These are phyloP conservation scores for Psophocarpus tetragonolobus DNA, from an alignment of 306 rosid species.

Conservation along the genomic window DNA sequence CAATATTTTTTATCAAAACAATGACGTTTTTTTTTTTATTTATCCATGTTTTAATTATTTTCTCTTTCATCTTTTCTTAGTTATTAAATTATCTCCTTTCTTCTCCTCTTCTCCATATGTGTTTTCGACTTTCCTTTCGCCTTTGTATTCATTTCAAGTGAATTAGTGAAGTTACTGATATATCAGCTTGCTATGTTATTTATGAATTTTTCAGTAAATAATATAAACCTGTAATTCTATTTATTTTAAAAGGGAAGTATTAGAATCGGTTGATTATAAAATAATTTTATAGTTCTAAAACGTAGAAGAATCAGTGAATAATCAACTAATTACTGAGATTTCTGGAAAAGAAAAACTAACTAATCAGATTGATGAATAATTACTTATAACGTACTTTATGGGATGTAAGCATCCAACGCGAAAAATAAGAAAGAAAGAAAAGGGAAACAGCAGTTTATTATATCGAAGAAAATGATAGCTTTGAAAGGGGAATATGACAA, in stretches of 20 bases:
- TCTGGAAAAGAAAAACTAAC: too few species aligned
- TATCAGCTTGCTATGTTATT: background rate
- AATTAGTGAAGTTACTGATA: background rate
- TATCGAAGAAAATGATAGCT: conserved; percentile 27
- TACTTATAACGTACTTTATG: background rate
- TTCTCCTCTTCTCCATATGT: background rate
- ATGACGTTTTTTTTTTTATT: background rate
- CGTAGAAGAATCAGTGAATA: background rate
- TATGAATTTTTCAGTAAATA: background rate
- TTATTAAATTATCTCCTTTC: background rate
- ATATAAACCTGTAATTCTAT: background rate
- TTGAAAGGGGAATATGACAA: conserved; percentile 45
- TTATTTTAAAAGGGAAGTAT: background rate
- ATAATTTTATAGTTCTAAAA: background rate
- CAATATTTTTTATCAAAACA: background rate
- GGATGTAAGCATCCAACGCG: background rate
- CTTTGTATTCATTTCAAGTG: background rate
- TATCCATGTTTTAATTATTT: background rate
- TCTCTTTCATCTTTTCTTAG: background rate
- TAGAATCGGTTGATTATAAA: background rate
- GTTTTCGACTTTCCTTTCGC: background rate
- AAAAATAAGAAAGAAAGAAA: background rate
- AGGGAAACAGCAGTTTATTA: conserved; percentile 34
- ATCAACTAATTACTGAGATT: too few species aligned
- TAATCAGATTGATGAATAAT: background rate